A percentile compares a stretch with the other conserved stretches of the same genome.
Conservation (phyloP, 768 basidiomycete genomes). For the Suillus plorans region DNA sequence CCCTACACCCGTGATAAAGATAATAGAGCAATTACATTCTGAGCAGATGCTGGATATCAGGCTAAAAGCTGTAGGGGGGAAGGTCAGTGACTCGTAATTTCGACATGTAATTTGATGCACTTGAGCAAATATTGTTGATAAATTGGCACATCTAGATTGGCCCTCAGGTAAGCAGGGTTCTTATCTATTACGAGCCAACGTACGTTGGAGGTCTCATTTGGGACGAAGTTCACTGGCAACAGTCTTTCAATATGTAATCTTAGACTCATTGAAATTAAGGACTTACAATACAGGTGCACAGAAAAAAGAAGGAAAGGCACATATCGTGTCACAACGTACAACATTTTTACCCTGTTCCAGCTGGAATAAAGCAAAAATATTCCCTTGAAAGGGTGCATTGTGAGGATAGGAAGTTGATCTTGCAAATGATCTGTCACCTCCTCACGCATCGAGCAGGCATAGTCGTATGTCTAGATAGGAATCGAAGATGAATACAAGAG, state of each 20-base stretch:
- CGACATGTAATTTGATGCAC: not conserved
- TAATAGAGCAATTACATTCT: not conserved
- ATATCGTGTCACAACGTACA: constrained; percentile 7
- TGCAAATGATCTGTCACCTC: not conserved
- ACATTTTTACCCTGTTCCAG: not conserved
- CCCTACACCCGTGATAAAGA: not conserved
- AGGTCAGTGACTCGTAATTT: not conserved
- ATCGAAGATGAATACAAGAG: not conserved
- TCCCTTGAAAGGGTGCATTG: not conserved
- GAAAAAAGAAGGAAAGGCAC: constrained; percentile 5
- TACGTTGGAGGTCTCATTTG: not conserved
- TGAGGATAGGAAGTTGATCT: not conserved
- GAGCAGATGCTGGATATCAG: constrained; percentile 5
- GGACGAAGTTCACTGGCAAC: not conserved
- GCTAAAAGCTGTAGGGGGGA: not conserved
- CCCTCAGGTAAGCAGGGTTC: not conserved
- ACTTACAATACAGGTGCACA: constrained; percentile 6
- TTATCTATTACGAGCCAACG: not conserved
- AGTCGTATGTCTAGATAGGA: constrained; percentile 4
- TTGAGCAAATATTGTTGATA: constrained; percentile 2
- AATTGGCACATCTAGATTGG: constrained; percentile 3
- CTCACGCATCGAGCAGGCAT: not conserved
- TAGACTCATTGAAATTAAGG: not conserved
- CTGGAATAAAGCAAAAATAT: constrained; percentile 1
- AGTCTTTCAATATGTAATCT: not conserved